Evolutionary conservation across 1,139 yeast species (phyloP), one percentile per base, ranked within the genome.

Genomic region (Hansenula lynferdii): DNA sequence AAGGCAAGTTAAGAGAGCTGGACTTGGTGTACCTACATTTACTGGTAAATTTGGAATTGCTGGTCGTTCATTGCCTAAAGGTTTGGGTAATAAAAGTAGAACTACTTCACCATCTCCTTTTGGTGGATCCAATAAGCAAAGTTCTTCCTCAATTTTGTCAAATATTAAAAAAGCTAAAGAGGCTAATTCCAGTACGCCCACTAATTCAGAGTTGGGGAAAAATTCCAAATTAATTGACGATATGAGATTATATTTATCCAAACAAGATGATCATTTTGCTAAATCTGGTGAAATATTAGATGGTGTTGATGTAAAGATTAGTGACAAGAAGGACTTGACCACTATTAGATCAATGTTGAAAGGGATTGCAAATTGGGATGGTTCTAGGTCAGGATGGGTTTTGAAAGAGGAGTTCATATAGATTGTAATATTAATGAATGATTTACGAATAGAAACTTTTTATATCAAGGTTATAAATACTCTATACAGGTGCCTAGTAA

Each of bases 21-120:
- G 74, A 25, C 69, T 89, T 22, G 96, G 96, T 5, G 80, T 85
- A 0, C 97, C 97, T 0, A 92, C 98, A 0, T 92, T 97, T 95
- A 92, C 98, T 0, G 98, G 98, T 0, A 76, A 76, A 49, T 87
- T 83, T 65, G 98, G 98, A 0, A 60, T 67, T 18, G 96, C 96
- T 0, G 96, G 96, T 41, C 70, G 62, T 58, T 51, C 69, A 30
- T 41, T 47, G 26, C 32, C 35, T 38, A 10, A 42, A 34, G 26
- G 32, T 22, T 23, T 40, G 5, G 45, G 42, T 3, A 15, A 34
- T 2, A 31, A 22, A 17, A 31, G 28, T 31, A 16, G 28, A 16
- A 6, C 26, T 5, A 21, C 21, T 7, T 18, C 20, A 22, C 35
- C 35, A 3, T 15, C 21, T 2, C 26, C 15, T 9, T 24, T 10